Base-by-base conservation (phyloP, 2,329 filamentous ascomycete species). In the Epichloe hybrida region DNA sequence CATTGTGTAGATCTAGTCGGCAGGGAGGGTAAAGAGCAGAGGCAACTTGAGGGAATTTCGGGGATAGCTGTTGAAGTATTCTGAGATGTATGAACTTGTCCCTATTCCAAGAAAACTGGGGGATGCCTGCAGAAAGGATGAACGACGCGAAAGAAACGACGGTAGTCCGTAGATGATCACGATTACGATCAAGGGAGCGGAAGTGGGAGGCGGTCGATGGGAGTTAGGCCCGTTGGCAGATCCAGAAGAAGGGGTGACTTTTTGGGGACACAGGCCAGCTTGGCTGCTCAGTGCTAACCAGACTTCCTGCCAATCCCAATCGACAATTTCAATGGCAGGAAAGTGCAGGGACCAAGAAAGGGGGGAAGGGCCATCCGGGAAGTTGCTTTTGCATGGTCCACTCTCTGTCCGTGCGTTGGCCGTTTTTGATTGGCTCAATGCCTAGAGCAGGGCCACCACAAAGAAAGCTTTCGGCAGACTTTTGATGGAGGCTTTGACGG, bases 1-100 rank as follows among this genome's bases (percentile, higher is more conserved):
- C 80, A 86, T 84, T 69, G 73, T 70, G 58, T 72, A 72, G 72
- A 76, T 77, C 62, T 66, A 73, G 65, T 64, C 58, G 58, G 56
- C 58, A 44, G 47, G 38, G 31, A 37, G 35, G 35, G 27, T 34
- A 3, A 37, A 39, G 43, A 51, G 13, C 44, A 48, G 49, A 31
- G 37, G 39, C 3, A 20, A 31, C 35, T 44, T 46, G 42, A 35
- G 41, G 37, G 48, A 9, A n/a, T 35, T 35, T 20, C 21, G 17
- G 5, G 4, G 48, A 43, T 59, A 56, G 58, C 54, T 57, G 54
- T 54, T 56, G 57, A 62, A 58, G 55, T 59, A 17, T 31, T 61
- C 34, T 20, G 58, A 59, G 50, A 55, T 56, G 53, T 38, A 27
- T 15, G 23, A 41, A 51, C 47, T 55, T 40, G 52, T 54, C 51